Conservation (phyloP, 192 early-diverging fungal species). For the Coemansia reversa region DNA sequence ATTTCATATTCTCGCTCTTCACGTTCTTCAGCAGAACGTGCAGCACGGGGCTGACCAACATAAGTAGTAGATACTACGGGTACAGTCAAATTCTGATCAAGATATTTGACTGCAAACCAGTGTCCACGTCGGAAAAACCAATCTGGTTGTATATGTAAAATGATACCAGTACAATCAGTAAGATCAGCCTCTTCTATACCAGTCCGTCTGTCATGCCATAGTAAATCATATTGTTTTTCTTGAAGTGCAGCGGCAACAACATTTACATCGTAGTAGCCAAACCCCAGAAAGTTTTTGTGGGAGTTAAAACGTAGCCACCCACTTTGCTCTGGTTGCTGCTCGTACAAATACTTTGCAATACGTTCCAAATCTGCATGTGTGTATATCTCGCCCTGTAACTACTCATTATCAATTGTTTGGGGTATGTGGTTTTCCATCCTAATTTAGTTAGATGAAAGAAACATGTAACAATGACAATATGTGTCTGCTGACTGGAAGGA, state of each 20-base stretch:
- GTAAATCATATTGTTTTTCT: conserved; percentile 33
- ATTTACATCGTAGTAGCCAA: conserved; percentile 56
- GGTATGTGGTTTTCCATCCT: background rate
- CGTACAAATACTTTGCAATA: conserved; percentile 43
- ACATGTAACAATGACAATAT: too few relatives aligned
- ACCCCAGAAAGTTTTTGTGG: conserved; percentile 46
- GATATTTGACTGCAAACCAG: conserved; percentile 50
- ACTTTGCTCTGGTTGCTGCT: conserved; percentile 24
- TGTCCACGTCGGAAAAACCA: conserved; percentile 52
- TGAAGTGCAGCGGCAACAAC: conserved; percentile 45
- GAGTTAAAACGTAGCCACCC: conserved; percentile 48
- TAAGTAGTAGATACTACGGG: conserved; percentile 24
- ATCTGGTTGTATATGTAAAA: conserved; percentile 43
- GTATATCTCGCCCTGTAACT: conserved; percentile 48
- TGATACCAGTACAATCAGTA: conserved; percentile 29
- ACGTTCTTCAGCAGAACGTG: conserved; percentile 20
- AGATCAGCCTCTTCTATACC: conserved; percentile 33
- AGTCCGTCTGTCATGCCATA: conserved; percentile 47
- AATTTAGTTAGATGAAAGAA: too few relatives aligned
- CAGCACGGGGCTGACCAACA: conserved; percentile 41
- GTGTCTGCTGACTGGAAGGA: too few relatives aligned
- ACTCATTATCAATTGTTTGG: background rate
- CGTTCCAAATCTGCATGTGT: conserved; percentile 49
- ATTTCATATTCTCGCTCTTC: conserved; percentile 31
- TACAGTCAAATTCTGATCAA: conserved; percentile 24